A percentile compares a stretch with the other conserved stretches of the same genome.
Evolutionary conservation across 2,329 filamentous ascomycete genomes (phyloP).

Genomic region (Mollisiaceae sp.): DNA sequence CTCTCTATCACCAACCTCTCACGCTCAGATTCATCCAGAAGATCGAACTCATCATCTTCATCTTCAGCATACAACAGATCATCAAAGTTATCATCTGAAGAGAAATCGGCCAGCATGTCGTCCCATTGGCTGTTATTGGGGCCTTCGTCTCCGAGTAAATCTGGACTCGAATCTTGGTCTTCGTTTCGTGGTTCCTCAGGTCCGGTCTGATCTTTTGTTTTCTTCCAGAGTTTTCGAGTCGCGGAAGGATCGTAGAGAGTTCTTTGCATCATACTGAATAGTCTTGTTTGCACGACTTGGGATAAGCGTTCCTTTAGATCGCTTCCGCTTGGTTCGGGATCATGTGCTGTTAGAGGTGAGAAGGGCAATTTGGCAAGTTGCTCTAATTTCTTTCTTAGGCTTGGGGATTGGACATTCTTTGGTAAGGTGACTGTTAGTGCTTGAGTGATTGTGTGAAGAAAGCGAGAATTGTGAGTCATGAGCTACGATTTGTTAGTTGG

Average conservation of each 20-base stretch:
- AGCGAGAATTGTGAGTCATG: slow-evolving; percentile 31
- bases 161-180: neutral
- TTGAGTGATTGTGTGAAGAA: slow-evolving; percentile 28
- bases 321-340: neutral
- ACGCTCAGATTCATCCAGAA: slow-evolving; percentile 24
- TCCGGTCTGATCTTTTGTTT: neutral
- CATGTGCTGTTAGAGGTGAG: neutral
- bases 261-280: slow-evolving; percentile 39
- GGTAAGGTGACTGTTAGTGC: slow-evolving; percentile 26
- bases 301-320: slow-evolving; percentile 20
- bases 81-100: slow-evolving; percentile 4
- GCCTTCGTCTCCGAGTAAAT: slow-evolving; percentile 4
- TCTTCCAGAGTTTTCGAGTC: slow-evolving; percentile 20
- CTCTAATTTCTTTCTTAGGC: slow-evolving; percentile 30
- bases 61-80: neutral
- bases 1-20: slow-evolving; percentile 30
- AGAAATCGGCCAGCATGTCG: slow-evolving; percentile 2
- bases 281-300: slow-evolving; percentile 28
- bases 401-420: slow-evolving; percentile 32
- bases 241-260: slow-evolving; percentile 29
- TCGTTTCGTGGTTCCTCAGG: neutral
- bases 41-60: slow-evolving; percentile 10
- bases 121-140: neutral
- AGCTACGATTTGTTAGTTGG: slow-evolving; percentile 17
- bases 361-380: slow-evolving; percentile 17